Evolutionary conservation across 768 basidiomycete genomes (phyloP), one percentile per base, ranked within the genome.

Genomic region (Hemileccinum rubropunctum): DNA sequence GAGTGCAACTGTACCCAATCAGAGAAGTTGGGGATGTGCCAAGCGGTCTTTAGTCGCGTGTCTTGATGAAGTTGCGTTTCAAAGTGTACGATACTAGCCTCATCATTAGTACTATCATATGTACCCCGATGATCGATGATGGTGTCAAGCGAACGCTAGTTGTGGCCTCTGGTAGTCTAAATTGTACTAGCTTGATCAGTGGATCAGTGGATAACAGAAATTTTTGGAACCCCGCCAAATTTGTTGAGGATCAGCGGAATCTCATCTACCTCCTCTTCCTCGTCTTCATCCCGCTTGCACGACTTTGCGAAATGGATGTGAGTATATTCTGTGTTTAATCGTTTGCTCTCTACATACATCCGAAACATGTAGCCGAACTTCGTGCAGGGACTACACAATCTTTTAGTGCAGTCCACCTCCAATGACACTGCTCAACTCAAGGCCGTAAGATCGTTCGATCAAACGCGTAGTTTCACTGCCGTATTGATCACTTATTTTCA

Each of bases 391-490:
- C 73, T 98, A 56, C 91, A 95, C 73, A 77, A 79, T 71, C 82
- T 97, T 52, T 85, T 99, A 45, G 73, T 87, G 52, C 91, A 91
- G 67, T 88, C 88, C 20, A 84, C 87, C 26, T 58, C 66, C 34
- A 90, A 90, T 60, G 93, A 99, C 73, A 98, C 95, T 37, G 75
- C 78, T 53, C 78, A 84, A 63, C 81, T 98, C 67, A 95, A 97
- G 75, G 80, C 86, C 61, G 95, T 95, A 72, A 70, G 91, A 70
- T 51, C 54, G 42, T 23, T 36, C 37, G 52, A 70, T 63, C 62
- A 18, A 34, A 61, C 60, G 58, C 58, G 60, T 64, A 8, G 48
- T 51, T 61, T 60, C 32, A 3, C 34, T 33, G 17, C 36, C 42
- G 34, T 13, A 53, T 50, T 57, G 17, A 62, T 37, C 26, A 17